These are phyloP conservation scores for Gracilaria gracilis DNA, from an alignment of 23 red algal species.

Conservation along the genomic window DNA sequence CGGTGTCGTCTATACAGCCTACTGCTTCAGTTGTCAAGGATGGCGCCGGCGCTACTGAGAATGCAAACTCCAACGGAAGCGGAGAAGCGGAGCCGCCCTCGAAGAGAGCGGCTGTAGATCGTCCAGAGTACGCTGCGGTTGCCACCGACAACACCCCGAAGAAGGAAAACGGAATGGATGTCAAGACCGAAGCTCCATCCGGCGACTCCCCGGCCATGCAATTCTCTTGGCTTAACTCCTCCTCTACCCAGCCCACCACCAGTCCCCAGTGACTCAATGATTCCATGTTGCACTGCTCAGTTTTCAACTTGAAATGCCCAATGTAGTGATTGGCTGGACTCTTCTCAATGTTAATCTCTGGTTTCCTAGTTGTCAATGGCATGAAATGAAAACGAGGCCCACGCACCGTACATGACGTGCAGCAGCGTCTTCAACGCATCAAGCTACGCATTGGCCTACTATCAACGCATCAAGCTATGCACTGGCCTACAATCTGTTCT, in stretches of 20 bases:
- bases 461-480: too few relatives aligned
- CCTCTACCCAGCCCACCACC: constrained; percentile 50
- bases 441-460: too few relatives aligned
- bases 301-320: not conserved
- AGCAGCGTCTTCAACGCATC: not conserved
- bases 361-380: not conserved
- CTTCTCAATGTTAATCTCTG: constrained; percentile 11
- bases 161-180: constrained; percentile 38
- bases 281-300: not conserved
- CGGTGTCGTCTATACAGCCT: not conserved
- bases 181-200: constrained; percentile 9
- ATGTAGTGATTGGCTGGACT: not conserved
- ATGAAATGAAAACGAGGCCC: not conserved
- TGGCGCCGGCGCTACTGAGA: not conserved
- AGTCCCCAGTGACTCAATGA: constrained; percentile 43
- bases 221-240: constrained; percentile 71
- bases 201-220: constrained; percentile 73
- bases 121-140: constrained; percentile 48
- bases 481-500: not conserved
- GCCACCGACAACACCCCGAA: constrained; percentile 22
- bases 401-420: not conserved
- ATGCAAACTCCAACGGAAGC: constrained; percentile 34
- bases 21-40: not conserved
- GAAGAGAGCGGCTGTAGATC: constrained; percentile 70
- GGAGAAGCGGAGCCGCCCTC: constrained; percentile 67